Evolutionary conservation across 306 rosid genomes (phyloP), one percentile per base, ranked within the genome.

Genomic region (Cucumis hystrix): DNA sequence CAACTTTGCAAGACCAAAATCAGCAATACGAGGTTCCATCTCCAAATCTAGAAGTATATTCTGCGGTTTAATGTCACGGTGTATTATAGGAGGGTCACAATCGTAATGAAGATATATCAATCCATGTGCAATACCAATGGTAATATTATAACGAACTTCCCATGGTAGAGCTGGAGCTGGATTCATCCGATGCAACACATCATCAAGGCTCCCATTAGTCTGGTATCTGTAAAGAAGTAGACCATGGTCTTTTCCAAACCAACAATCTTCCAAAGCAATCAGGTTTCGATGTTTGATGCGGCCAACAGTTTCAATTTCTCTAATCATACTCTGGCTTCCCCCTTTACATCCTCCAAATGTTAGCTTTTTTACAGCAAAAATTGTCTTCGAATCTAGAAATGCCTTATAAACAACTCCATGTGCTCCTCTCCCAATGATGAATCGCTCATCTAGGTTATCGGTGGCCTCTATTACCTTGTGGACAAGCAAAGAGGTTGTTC

Each of bases 331-430:
- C 65, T 15, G 14, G 52, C 81, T 83, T 77, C 82, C 86, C 63
- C 83, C 80, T 78, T 66, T 84, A 83, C 83, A 9, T 63, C 85
- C 87, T 1, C 64, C 74, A 79, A 83, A 86, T 67, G 62, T 84
- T 56, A 94, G 70, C 89, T 90, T 91, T 86, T 94, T 94, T 54
- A 87, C 86, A 7, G 96, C 98, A 82, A 65, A 90, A 80, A 77
- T 84, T 60, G 79, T 55, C 78, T 83, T 78, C 13, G 89, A 82
- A 67, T 79, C 83, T 20, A 87, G 45, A 11, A 74, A 54, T 59
- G 96, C 97, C 85, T 86, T 90, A 52, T 94, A 94, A 52, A 94
- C 96, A 56, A 84, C 82, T 84, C 98, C 97, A 70, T 94, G 97
- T 14, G 93, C 91, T 82, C 98, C 98, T 85, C 85, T 84, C 21